Evolutionary conservation across 768 basidiomycete genomes (phyloP).

Genomic region (Tricholoma terreum): DNA sequence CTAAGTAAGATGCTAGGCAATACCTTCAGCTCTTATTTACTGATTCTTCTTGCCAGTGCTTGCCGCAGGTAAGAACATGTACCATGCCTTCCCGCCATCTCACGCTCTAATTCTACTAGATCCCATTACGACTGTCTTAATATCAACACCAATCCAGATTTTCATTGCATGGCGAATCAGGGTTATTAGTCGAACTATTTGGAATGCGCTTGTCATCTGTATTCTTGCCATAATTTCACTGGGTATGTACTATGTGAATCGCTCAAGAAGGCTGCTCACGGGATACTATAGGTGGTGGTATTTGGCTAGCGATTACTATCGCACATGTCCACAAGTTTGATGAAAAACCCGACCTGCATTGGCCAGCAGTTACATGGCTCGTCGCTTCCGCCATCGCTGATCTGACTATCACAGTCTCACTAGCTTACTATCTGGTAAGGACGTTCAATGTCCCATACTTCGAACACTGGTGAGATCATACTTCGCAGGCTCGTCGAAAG

Average conservation of each 20-base stretch:
- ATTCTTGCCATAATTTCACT: constrained; percentile 38
- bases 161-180: constrained; percentile 45
- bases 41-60: constrained; percentile 20
- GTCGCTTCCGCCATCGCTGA: constrained; percentile 40
- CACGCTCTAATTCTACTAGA: constrained; percentile 3
- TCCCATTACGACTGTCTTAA: constrained; percentile 27
- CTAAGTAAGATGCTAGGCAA: constrained; percentile 19
- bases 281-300: constrained; percentile 32
- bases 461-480: constrained; percentile 10
- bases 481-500: constrained; percentile 22
- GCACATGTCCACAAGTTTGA: constrained; percentile 33
- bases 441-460: constrained; percentile 2
- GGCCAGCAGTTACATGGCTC: constrained; percentile 44
- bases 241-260: neutral
- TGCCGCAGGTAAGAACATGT: constrained; percentile 16
- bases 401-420: constrained; percentile 37
- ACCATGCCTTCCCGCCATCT: neutral
- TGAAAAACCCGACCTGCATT: constrained; percentile 42
- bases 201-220: constrained; percentile 30
- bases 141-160: constrained; percentile 45
- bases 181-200: constrained; percentile 36
- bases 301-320: constrained; percentile 39
- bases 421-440: constrained; percentile 36
- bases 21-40: constrained; percentile 12
- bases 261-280: neutral